Base-by-base conservation (phyloP, 306 rosid species). In the Quercus agrifolia region DNA sequence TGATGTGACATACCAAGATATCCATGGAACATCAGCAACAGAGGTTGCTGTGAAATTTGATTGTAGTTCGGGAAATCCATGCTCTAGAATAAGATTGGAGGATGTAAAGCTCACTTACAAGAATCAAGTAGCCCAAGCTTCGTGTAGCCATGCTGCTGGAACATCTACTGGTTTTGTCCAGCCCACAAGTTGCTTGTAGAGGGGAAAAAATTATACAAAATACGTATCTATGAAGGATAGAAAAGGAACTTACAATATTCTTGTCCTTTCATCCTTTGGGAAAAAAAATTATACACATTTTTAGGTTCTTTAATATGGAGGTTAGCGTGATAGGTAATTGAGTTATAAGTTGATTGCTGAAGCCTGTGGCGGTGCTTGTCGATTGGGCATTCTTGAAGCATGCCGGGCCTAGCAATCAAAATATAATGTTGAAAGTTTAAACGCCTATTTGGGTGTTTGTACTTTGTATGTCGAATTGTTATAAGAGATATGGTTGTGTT, bases 1-100 rank as follows among this genome's bases (percentile, higher is more conserved):
- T 0, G 70, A 76, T 0, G 82, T 85, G 52, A 78, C 80, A 6
- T 85, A 85, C 31, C 21, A 59, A 28, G 75, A 80, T 15, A 79
- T 86, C 13, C 84, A 74, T 1, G 89, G 86, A 5, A 79, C 86
- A 25, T 86, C 89, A 0, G 86, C 89, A 0, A 82, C 86, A 0
- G 25, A 75, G 57, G 77, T 87, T 14, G 87, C 84, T 0, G 57
- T 87, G 23, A 84, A 87, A 31, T 79, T 87, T 2, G 80, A 84
- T 28, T 86, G 89, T 4, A 86, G 89, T 44, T 3, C 82, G 0
- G 25, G 8, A 41, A 54, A 79, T 44, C 86, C 86, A 7, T 87
- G 90, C 9, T 75, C 33, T 1, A 20, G 71, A 75, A 59, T 86
- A 49, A 75, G 5, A 31, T 71, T 83, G 23, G 30, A 81, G 44